These are phyloP conservation scores for Nemania serpens DNA, from an alignment of 2,329 filamentous ascomycete genomes.

Conservation along the genomic window DNA sequence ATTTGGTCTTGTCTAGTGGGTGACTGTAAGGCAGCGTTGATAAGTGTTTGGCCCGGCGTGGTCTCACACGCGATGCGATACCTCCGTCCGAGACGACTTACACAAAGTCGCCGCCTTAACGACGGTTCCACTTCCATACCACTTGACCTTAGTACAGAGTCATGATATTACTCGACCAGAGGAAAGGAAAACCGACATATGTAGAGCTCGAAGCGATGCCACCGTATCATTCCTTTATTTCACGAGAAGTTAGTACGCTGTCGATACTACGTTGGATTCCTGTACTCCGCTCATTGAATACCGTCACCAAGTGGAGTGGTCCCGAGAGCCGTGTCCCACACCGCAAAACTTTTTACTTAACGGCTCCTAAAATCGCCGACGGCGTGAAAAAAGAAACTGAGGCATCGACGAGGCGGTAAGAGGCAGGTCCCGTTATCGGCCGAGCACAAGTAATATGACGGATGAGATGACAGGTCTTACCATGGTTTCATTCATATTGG, in stretches of 20 bases:
- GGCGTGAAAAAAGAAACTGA: not conserved
- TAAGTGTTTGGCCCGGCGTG: not conserved
- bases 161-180: not conserved
- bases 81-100: not conserved
- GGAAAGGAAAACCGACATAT: not conserved
- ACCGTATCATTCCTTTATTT: not conserved
- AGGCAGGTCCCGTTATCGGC: not conserved
- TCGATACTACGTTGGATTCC: not conserved
- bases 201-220: not conserved
- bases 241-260: not conserved
- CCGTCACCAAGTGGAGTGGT: slow-evolving; percentile 12
- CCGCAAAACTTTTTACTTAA: slow-evolving; percentile 2
- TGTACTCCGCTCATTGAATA: not conserved
- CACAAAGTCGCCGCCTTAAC: not conserved
- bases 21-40: not conserved
- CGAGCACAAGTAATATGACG: not conserved
- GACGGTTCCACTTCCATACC: not conserved
- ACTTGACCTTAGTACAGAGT: not conserved
- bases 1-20: slow-evolving; percentile 4
- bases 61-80: not conserved
- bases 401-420: not conserved
- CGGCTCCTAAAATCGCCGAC: not conserved
- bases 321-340: slow-evolving; percentile 26
- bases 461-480: not conserved
- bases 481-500: not conserved